Evolutionary conservation across 306 rosid species (phyloP).

Genomic region (Malus fusca): DNA sequence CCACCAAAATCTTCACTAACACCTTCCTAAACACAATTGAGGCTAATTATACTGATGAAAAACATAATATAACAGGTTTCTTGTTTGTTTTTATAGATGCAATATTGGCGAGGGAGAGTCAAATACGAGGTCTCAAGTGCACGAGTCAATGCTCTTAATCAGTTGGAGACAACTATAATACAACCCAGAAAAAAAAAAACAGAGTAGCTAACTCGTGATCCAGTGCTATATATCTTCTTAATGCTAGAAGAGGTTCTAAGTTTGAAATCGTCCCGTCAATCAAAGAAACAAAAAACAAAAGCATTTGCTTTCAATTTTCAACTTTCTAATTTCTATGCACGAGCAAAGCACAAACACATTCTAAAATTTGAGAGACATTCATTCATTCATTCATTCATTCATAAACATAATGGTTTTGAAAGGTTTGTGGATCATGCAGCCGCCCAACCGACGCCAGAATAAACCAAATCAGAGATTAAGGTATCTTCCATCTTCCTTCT

Average conservation of each 20-base stretch:
- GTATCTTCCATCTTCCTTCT: conserved; percentile 2
- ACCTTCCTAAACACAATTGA: too few species aligned
- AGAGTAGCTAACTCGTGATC: not conserved
- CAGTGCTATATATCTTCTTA: not conserved
- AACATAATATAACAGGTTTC: too few species aligned
- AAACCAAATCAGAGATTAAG: not conserved
- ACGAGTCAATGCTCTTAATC: not conserved
- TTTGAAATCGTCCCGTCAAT: not conserved
- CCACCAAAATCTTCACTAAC: not conserved
- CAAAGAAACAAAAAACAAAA: not conserved
- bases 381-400: not conserved
- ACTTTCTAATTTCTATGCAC: not conserved
- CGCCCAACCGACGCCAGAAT: not conserved
- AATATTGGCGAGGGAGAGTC: not conserved
- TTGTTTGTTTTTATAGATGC: not conserved
- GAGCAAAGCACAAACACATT: not conserved
- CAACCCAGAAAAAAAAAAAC: not conserved
- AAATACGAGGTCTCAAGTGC: not conserved
- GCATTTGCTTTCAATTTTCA: not conserved
- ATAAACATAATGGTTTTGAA: not conserved
- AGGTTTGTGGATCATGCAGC: not conserved
- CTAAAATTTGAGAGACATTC: not conserved
- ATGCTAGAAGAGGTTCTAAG: not conserved
- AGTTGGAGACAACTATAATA: not conserved
- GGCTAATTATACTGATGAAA: too few species aligned